phyloP scores from a whole-genome alignment of 306 rosid genomes.

The Inga oerstediana region DNA sequence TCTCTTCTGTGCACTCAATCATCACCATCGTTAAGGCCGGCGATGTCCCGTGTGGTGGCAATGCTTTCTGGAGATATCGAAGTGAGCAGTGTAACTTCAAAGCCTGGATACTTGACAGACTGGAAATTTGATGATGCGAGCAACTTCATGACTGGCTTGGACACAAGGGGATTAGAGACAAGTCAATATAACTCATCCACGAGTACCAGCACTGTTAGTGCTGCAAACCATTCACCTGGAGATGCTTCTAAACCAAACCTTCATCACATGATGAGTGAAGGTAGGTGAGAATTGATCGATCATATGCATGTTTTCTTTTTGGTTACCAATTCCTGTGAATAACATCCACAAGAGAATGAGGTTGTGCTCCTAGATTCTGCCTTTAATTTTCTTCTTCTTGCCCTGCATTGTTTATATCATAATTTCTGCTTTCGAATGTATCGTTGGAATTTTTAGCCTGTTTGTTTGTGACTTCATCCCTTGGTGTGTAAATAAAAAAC shows the following conservation, averaged over 20 bases:
- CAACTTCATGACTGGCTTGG: constrained; percentile 28
- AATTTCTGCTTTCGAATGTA: background rate
- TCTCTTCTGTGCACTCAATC: constrained; percentile 68
- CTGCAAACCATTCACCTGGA: constrained; percentile 25
- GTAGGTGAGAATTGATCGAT: constrained; percentile 21
- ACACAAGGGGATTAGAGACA: constrained; percentile 26
- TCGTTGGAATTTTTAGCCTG: background rate
- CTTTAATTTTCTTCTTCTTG: background rate
- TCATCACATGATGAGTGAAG: background rate
- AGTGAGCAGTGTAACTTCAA: constrained; percentile 51
- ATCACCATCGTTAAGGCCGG: constrained; percentile 59
- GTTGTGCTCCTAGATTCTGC: background rate
- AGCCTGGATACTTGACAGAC: constrained; percentile 68
- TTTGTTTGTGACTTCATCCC: background rate
- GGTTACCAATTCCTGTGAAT: background rate
- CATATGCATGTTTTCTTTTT: background rate
- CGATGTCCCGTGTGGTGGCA: constrained; percentile 75
- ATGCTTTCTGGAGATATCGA: constrained; percentile 74
- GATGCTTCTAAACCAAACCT: background rate
- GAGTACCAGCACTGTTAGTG: constrained; percentile 41
- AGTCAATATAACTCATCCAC: constrained; percentile 36
- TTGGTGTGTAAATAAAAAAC: background rate
- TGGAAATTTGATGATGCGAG: constrained; percentile 62
- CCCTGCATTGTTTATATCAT: background rate
- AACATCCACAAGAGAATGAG: background rate